These are phyloP conservation scores for Backusella circina DNA, from an alignment of 192 early-diverging fungal species.

Conservation along the genomic window DNA sequence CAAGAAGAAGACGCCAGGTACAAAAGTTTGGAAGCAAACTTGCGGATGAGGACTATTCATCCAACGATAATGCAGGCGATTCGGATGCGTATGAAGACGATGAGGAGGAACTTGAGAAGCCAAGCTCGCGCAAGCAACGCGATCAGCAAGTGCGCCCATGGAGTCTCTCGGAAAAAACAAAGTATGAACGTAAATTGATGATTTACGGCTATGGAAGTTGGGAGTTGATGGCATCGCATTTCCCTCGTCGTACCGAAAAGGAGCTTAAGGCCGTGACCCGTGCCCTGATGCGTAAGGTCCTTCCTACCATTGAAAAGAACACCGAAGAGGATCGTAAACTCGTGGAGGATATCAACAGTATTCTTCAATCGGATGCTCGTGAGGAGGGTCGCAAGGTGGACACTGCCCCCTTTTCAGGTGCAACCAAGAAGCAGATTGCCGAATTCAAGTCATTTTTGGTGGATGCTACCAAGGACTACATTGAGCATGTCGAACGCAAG, in stretches of 20 bases:
- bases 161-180: slow-evolving; percentile 54
- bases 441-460: slow-evolving; percentile 69
- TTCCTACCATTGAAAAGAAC: slow-evolving; percentile 45
- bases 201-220: slow-evolving; percentile 58
- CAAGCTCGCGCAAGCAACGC: slow-evolving; percentile 17
- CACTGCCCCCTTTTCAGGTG: slow-evolving; percentile 57
- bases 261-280: slow-evolving; percentile 58
- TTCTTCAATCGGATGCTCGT: slow-evolving; percentile 35
- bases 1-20: slow-evolving; percentile 61
- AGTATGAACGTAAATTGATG: slow-evolving; percentile 58
- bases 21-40: slow-evolving; percentile 42
- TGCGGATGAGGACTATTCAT: slow-evolving; percentile 34
- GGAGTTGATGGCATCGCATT: slow-evolving; percentile 59
- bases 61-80: slow-evolving; percentile 40
- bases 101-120: slow-evolving; percentile 34
- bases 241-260: slow-evolving; percentile 52
- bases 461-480: slow-evolving; percentile 68
- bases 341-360: slow-evolving; percentile 55
- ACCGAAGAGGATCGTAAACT: slow-evolving; percentile 56
- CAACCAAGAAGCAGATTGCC: slow-evolving; percentile 59
- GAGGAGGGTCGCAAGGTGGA: slow-evolving; percentile 43
- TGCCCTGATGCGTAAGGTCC: slow-evolving; percentile 43
- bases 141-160: slow-evolving; percentile 43
- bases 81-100: slow-evolving; percentile 40
- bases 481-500: slow-evolving; percentile 70